Conservation (phyloP, 106 monocot species). For the Dendrobium nobile region DNA sequence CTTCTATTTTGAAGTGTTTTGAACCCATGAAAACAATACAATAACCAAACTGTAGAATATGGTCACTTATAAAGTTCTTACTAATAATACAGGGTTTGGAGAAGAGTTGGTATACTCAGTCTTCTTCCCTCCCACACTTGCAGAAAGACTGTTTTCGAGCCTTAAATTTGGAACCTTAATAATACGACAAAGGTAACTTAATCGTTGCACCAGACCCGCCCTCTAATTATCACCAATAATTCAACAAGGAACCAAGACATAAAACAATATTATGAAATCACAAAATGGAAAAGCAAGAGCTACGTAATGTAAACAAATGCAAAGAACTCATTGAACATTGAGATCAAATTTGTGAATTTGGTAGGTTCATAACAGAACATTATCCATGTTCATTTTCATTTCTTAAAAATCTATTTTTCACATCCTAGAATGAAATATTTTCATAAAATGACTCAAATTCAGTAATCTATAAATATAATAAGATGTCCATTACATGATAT, state of each 20-base stretch:
- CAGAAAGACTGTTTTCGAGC: too few species aligned
- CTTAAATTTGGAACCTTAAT: background rate
- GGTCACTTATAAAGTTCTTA: background rate
- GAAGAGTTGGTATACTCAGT: background rate
- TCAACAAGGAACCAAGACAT: background rate
- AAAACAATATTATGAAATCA: background rate
- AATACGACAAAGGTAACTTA: background rate
- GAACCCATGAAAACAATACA: background rate
- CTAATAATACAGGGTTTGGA: background rate
- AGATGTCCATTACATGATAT: background rate
- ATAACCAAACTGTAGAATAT: background rate
- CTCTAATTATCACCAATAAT: background rate
- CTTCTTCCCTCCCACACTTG: too few species aligned
- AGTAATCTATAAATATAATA: background rate
- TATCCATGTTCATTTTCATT: background rate
- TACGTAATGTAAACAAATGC: background rate
- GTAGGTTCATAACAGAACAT: background rate
- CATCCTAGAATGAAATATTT: background rate
- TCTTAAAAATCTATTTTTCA: background rate
- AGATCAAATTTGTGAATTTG: background rate
- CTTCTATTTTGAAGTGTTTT: background rate
- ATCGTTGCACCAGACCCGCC: background rate
- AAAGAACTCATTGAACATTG: background rate
- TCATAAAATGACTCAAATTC: background rate
- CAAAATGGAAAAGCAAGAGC: background rate